Percentiles rank a stretch among this genome's conserved stretches.
phyloP scores from a whole-genome alignment of 768 basidiomycete species.

The Termitomyces sp. region DNA sequence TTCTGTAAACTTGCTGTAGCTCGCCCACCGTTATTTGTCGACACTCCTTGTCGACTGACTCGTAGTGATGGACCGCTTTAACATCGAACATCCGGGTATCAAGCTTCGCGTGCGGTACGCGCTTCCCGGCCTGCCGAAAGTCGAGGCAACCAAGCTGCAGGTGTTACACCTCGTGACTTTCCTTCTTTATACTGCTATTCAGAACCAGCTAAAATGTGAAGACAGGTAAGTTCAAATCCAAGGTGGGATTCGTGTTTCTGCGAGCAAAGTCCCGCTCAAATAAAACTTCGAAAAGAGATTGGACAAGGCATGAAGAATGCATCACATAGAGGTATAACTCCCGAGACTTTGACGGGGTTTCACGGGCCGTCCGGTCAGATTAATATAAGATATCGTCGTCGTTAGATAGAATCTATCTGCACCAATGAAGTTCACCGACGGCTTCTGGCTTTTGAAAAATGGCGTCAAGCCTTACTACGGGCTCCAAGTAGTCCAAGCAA shows the following conservation, averaged over 20 bases:
- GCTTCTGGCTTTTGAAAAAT: conserved; percentile 63
- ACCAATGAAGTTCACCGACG: conserved; percentile 68
- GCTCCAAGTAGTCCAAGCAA: conserved; percentile 52
- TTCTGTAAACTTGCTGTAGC: not conserved
- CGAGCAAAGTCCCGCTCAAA: not conserved
- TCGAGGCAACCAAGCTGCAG: not conserved
- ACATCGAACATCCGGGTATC: too few species aligned
- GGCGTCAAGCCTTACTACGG: conserved; percentile 59
- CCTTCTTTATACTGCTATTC: not conserved
- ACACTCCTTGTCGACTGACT: too few species aligned
- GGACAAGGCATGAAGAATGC: not conserved
- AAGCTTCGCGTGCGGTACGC: not conserved
- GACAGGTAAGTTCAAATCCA: not conserved
- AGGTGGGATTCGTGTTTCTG: not conserved
- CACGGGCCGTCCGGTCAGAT: not conserved
- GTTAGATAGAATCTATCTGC: not conserved
- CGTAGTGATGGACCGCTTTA: too few species aligned
- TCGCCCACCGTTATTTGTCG: not conserved
- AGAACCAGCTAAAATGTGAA: not conserved
- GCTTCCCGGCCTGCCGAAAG: not conserved
- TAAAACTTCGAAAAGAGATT: not conserved
- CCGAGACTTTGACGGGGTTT: not conserved
- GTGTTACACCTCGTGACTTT: not conserved
- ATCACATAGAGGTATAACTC: not conserved
- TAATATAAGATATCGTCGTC: not conserved